These are phyloP conservation scores for Stromatinia cepivora DNA, from an alignment of 2,329 filamentous ascomycete genomes.

Conservation along the genomic window DNA sequence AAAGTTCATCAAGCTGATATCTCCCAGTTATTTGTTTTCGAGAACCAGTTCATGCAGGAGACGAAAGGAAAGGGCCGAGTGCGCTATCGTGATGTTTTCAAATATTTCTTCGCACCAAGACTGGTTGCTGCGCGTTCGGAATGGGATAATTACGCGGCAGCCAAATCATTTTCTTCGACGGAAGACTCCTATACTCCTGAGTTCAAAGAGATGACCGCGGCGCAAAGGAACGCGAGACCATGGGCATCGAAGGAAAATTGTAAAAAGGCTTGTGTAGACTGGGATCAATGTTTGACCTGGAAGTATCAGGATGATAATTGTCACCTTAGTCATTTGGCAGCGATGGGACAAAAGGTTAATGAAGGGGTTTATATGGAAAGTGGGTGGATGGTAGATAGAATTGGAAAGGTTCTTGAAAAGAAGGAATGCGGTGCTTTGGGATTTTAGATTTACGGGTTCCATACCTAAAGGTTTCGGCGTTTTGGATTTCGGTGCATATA, in stretches of 20 bases:
- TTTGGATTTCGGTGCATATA: background rate
- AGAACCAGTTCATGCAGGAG: slow-evolving; percentile 22
- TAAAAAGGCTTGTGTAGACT: slow-evolving; percentile 25
- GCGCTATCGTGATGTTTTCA: slow-evolving; percentile 25
- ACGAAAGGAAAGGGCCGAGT: slow-evolving; percentile 23
- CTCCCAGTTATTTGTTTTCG: slow-evolving; percentile 25
- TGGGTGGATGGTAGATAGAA: slow-evolving; percentile 31
- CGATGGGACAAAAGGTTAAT: slow-evolving; percentile 24
- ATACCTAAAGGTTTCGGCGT: background rate
- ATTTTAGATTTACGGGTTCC: slow-evolving; percentile 2
- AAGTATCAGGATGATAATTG: slow-evolving; percentile 29
- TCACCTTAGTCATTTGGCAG: slow-evolving; percentile 24
- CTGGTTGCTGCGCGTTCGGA: slow-evolving; percentile 6
- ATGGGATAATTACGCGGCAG: slow-evolving; percentile 29
- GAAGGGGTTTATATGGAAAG: slow-evolving; percentile 26
- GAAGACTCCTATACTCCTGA: background rate
- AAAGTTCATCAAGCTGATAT: slow-evolving; percentile 28
- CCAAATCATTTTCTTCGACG: slow-evolving; percentile 23
- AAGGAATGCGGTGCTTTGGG: slow-evolving; percentile 24
- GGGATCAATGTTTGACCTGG: slow-evolving; percentile 27
- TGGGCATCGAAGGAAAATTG: slow-evolving; percentile 25
- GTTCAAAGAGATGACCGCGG: background rate
- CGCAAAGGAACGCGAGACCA: slow-evolving; percentile 21
- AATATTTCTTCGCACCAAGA: slow-evolving; percentile 12
- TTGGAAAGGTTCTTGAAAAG: slow-evolving; percentile 19